Percentiles rank a stretch among this genome's conserved stretches.
Conservation (phyloP, 257 asterid genomes). For the Striga asiatica region DNA sequence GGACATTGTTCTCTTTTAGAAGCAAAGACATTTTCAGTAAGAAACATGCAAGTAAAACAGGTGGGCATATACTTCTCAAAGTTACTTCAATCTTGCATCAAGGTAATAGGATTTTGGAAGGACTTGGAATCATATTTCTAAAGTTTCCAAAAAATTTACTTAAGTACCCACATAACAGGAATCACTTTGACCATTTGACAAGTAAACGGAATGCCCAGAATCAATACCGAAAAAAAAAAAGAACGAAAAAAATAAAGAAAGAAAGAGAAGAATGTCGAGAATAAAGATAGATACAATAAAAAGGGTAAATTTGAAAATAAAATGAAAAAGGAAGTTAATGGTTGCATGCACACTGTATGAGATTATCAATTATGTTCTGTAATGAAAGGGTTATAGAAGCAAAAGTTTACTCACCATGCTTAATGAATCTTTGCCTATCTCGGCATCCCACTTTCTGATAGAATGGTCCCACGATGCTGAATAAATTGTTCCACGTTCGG, state of each 20-base stretch:
- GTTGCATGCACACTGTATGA: not conserved
- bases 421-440: constrained; percentile 57
- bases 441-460: constrained; percentile 93
- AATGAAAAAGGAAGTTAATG: too few species aligned
- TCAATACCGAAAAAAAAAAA: too few species aligned
- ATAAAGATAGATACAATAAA: too few species aligned
- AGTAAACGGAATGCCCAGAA: too few species aligned
- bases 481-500: constrained; percentile 48
- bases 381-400: not conserved
- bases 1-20: not conserved
- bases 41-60: not conserved
- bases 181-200: too few species aligned
- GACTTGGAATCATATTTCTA: constrained; percentile 3
- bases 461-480: constrained; percentile 98
- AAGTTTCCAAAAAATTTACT: too few species aligned
- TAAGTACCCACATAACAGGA: too few species aligned
- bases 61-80: not conserved
- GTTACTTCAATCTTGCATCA: too few species aligned
- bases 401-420: constrained; percentile 43
- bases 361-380: not conserved
- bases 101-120: not conserved
- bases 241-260: too few species aligned
- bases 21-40: not conserved
- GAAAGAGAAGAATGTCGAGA: too few species aligned
- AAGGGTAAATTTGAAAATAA: too few species aligned